Percentiles rank a stretch among this genome's conserved stretches.
These are phyloP conservation scores for Plasmodium coatneyi DNA, from an alignment of 169 alveolate species.

Conservation along the genomic window DNA sequence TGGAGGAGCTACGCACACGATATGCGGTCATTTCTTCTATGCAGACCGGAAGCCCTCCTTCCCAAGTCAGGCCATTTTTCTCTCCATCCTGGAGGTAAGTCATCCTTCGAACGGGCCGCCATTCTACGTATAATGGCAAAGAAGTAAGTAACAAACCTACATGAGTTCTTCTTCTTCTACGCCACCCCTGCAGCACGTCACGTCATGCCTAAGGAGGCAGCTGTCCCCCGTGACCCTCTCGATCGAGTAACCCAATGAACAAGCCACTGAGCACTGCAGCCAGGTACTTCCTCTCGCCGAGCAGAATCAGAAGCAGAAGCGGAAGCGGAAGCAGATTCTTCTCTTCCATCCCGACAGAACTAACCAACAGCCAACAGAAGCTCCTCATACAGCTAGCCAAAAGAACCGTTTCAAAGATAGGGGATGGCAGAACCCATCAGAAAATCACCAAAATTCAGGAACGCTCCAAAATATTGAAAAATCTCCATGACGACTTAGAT, in stretches of 20 bases:
- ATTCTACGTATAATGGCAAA: neutral
- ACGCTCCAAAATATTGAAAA: neutral
- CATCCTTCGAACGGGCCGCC: neutral
- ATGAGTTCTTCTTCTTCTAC: neutral
- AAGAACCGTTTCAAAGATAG: neutral
- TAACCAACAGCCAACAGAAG: conserved; percentile 4
- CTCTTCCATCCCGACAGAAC: neutral
- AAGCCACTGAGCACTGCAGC: neutral
- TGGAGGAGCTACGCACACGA: neutral
- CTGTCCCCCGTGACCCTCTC: neutral
- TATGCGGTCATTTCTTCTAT: neutral
- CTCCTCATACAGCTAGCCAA: conserved; percentile 13
- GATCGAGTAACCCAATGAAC: neutral
- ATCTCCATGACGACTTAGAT: conserved; percentile 27
- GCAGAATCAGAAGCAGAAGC: neutral
- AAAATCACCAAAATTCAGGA: conserved; percentile 44
- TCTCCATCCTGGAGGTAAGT: neutral
- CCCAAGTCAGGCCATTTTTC: neutral
- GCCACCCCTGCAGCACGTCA: neutral
- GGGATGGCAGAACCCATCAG: conserved; percentile 8
- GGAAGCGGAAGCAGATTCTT: neutral
- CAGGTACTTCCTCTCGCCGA: neutral
- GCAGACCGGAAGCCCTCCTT: neutral
- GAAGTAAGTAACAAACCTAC: neutral
- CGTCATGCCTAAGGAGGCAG: neutral